phyloP scores from a whole-genome alignment of 805 yeast species.

The Monosporozyma aquatica region DNA sequence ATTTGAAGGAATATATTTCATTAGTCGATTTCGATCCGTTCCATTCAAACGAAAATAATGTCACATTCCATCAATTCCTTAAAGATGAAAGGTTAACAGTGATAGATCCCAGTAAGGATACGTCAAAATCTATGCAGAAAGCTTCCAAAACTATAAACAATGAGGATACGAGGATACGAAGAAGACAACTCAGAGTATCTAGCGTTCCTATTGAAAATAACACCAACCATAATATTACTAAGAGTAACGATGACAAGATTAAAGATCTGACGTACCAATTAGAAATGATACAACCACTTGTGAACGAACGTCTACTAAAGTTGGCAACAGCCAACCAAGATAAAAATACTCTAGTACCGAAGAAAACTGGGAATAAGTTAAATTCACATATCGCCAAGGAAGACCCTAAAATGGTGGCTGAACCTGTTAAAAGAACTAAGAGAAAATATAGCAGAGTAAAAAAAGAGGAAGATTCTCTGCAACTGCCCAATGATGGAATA shows the following conservation, averaged over 20 bases:
- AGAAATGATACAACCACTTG: slow-evolving; percentile 5
- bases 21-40: slow-evolving; percentile 54
- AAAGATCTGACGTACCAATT: background rate
- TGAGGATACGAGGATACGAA: slow-evolving; percentile 21
- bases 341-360: background rate
- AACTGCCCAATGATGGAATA: no score
- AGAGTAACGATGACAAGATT: background rate
- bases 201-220: background rate
- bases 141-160: background rate
- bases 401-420: no score
- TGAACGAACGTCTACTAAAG: background rate
- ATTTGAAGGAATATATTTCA: slow-evolving; percentile 51
- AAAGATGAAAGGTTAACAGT: slow-evolving; percentile 15
- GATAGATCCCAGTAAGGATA: slow-evolving; percentile 10
- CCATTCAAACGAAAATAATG: slow-evolving; percentile 24
- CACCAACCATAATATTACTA: background rate
- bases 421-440: background rate
- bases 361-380: no score
- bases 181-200: slow-evolving; percentile 9
- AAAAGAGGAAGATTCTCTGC: slow-evolving; percentile 1
- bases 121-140: background rate
- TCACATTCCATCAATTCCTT: slow-evolving; percentile 31
- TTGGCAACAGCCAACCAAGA: background rate
- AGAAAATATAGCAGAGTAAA: slow-evolving; percentile 1
- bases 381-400: no score